Evolutionary conservation across 306 rosid species (phyloP), one percentile per base, ranked within the genome.

Genomic region (Cicer pinnatifidum): DNA sequence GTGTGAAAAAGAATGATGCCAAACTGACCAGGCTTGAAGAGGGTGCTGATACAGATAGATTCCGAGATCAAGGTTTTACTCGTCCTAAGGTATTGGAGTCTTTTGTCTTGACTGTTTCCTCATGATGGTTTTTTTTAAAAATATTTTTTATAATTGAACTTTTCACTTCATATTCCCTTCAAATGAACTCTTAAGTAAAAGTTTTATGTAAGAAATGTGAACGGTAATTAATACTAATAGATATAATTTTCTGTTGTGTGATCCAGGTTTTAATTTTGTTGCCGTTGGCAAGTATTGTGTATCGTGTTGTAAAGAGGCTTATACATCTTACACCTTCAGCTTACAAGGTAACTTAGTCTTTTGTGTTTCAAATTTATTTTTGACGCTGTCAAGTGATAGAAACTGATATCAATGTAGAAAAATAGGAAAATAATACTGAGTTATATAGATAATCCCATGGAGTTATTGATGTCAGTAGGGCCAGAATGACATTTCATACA

Each of bases 41-140:
- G 61, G 62, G 44, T 74, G 79, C 63, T 43, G 79, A 83, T 73
- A 85, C 19, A 68, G 92, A 77, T 67, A 84, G 68, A 71, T 82
- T 91, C 70, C 92, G 85, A 80, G 98, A 94, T 85, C 97, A 87
- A 67, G 97, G 98, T 20, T 94, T 88, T 88, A 88, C 96, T 65
- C 97, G 96, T 71, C 98, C 98, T 43, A 94, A 94, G 97, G 98
- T 93, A 78, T 85, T 84, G 82, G 80, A 57, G 28, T 38, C 68
- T 75, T 60, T 19, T 63, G 43, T 28, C 69, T 67, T 47, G 39
- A 46, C 68, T 54, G 69, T 51, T 80, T 64, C 50, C 43, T 56
- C 69, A 15, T 35, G 58, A 17, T 15, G 52, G 19, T 7, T 41
- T 20, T 69, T 38, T 35, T 59, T 8, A n/a, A 0, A 2, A 28